Conservation (phyloP, 2,329 filamentous ascomycete species). For the Phaeophleospora eucalypticola region DNA sequence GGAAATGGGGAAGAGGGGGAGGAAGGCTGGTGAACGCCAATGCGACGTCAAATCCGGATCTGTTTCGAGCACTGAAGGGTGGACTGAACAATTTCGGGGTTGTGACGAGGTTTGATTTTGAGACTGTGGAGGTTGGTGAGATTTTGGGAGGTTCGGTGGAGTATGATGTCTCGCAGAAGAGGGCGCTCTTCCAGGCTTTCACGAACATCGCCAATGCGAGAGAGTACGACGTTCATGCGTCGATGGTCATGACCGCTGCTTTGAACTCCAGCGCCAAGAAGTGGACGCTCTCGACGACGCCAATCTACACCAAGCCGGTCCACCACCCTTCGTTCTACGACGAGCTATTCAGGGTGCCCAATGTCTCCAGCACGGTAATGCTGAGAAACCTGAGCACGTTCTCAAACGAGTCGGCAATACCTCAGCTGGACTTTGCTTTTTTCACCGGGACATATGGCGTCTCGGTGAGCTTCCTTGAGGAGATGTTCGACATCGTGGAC, state of each 20-base stretch:
- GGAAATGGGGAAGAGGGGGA: too few relatives aligned
- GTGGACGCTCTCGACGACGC: conserved; percentile 4
- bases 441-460: conserved; percentile 6
- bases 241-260: neutral
- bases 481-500: conserved; percentile 5
- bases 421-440: conserved; percentile 4
- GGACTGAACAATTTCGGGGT: conserved; percentile 45
- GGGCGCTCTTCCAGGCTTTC: conserved; percentile 2
- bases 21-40: conserved; percentile 36
- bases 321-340: conserved; percentile 2
- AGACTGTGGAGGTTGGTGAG: conserved; percentile 12
- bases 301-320: conserved; percentile 7
- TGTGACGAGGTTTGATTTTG: conserved; percentile 42
- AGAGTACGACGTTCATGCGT: conserved; percentile 6
- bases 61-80: conserved; percentile 47
- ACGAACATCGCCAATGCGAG: conserved; percentile 3
- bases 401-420: conserved; percentile 4
- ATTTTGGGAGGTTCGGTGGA: conserved; percentile 1
- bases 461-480: conserved; percentile 3
- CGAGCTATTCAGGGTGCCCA: conserved; percentile 4
- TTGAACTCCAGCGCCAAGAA: conserved; percentile 4
- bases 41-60: conserved; percentile 41
- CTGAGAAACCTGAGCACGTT: conserved; percentile 5
- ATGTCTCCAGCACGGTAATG: conserved; percentile 1
- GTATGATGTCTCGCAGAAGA: conserved; percentile 1